Evolutionary conservation across 2,329 filamentous ascomycete genomes (phyloP).

Genomic region (Diaporthe vaccinii): DNA sequence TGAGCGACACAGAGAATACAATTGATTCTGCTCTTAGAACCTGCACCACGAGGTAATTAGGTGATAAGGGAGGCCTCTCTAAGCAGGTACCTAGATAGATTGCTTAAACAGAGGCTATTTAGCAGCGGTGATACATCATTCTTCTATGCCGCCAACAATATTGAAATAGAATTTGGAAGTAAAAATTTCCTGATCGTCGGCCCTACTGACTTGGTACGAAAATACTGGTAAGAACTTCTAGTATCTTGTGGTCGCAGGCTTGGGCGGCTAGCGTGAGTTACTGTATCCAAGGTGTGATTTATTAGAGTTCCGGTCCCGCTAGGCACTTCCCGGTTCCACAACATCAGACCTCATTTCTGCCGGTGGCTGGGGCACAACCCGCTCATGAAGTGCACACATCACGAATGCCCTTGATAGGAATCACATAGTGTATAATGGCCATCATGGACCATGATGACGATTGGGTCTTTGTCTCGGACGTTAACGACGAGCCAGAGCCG

Average conservation of each 20-base stretch:
- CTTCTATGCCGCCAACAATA: background rate
- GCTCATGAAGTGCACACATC: background rate
- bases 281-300: background rate
- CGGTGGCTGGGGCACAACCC: background rate
- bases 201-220: background rate
- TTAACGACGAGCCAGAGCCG: background rate
- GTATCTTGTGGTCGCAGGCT: background rate
- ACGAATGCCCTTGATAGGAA: background rate
- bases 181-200: background rate
- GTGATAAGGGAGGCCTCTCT: background rate
- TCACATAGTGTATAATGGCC: no score
- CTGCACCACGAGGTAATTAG: background rate
- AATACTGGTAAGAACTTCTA: background rate
- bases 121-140: no score
- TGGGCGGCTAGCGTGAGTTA: background rate
- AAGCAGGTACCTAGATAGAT: no score
- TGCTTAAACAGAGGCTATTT: background rate
- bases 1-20: background rate
- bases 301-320: slow-evolving; percentile 15
- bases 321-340: background rate
- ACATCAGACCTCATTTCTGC: background rate
- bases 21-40: background rate
- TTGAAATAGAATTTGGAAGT: no score
- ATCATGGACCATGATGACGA: slow-evolving; percentile 14
- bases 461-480: slow-evolving; percentile 7